These are phyloP conservation scores for Aspergillus intermedius DNA, from an alignment of 2,329 filamentous ascomycete species.

Conservation along the genomic window DNA sequence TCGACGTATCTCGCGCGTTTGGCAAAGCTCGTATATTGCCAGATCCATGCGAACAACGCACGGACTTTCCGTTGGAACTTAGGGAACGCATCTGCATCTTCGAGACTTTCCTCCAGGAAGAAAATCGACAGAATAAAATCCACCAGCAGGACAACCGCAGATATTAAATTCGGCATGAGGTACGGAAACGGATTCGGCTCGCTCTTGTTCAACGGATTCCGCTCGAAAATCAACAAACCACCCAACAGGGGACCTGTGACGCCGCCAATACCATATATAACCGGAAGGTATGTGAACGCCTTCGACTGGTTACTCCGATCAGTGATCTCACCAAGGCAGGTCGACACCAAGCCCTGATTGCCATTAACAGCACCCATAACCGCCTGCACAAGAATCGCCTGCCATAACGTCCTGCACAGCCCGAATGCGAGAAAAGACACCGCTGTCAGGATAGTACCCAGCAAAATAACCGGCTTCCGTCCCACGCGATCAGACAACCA, in stretches of 20 bases:
- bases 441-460: conserved; percentile 76
- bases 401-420: conserved; percentile 74
- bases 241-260: conserved; percentile 92
- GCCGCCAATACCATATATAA: conserved; percentile 90
- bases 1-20: conserved; percentile 55
- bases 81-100: conserved; percentile 57
- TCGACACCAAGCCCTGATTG: conserved; percentile 89
- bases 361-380: conserved; percentile 92
- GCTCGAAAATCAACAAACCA: conserved; percentile 66
- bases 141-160: conserved; percentile 62
- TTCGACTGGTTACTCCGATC: conserved; percentile 89
- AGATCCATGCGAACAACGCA: conserved; percentile 60
- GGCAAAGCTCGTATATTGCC: conserved; percentile 58
- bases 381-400: conserved; percentile 77
- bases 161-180: conserved; percentile 73
- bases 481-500: conserved; percentile 74
- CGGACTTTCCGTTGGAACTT: conserved; percentile 53
- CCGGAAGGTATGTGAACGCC: conserved; percentile 88
- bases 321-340: conserved; percentile 89
- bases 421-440: conserved; percentile 80
- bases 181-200: conserved; percentile 66
- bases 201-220: conserved; percentile 50
- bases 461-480: conserved; percentile 72
- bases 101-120: conserved; percentile 80
- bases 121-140: conserved; percentile 69